A percentile compares a stretch with the other conserved stretches of the same genome.
Evolutionary conservation across 2,329 filamentous ascomycete genomes (phyloP).

Genomic region (Xylariaceae sp.): DNA sequence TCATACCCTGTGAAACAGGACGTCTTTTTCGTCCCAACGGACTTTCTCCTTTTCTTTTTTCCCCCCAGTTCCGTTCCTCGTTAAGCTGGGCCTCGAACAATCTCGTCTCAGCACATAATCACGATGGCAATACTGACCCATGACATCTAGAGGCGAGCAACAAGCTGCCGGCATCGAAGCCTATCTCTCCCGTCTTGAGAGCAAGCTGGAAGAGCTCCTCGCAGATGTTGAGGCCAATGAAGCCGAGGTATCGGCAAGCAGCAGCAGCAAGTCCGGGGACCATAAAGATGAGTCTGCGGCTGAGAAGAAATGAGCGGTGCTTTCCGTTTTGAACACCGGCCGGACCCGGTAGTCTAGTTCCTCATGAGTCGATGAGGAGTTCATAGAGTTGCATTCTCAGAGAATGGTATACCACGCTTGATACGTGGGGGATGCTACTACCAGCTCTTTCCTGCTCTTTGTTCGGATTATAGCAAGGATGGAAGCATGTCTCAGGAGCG

Average conservation of each 20-base stretch:
- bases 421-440: no score
- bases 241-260: background rate
- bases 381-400: background rate
- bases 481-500: no score
- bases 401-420: no score
- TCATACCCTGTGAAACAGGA: no score
- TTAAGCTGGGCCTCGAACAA: no score
- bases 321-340: background rate
- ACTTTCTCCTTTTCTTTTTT: no score
- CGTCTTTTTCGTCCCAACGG: no score
- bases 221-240: slow-evolving; percentile 26
- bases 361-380: background rate
- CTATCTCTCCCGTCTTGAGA: slow-evolving; percentile 30
- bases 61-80: no score
- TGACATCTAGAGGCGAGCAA: slow-evolving; percentile 29
- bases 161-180: slow-evolving; percentile 32
- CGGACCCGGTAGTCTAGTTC: background rate
- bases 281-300: background rate
- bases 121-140: no score
- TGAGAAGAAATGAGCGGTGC: slow-evolving; percentile 5
- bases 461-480: no score
- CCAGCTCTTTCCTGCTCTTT: no score
- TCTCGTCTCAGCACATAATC: no score
- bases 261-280: background rate
- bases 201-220: slow-evolving; percentile 32